Conservation (phyloP, 1,139 yeast genomes). For the Suhomyces maxii region DNA sequence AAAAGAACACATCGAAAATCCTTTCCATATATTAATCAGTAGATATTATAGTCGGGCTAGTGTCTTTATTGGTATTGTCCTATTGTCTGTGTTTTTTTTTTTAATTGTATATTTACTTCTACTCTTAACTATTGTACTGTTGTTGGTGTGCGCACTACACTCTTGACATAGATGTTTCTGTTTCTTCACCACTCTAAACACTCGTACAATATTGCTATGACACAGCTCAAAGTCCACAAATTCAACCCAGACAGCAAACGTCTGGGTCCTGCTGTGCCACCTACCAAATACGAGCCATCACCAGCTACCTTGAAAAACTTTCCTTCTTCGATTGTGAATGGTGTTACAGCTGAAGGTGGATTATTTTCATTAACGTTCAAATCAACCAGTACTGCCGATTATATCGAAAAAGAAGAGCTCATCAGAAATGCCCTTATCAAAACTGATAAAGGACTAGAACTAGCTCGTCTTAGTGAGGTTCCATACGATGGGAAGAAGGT, state of each 20-base stretch:
- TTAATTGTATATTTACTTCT: no score
- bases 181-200: not conserved
- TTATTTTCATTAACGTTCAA: conserved; percentile 45
- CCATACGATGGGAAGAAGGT: conserved; percentile 18
- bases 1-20: no score
- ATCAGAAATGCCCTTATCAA: conserved; percentile 19
- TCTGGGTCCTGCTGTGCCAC: conserved; percentile 14
- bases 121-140: no score
- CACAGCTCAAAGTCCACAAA: conserved; percentile 10
- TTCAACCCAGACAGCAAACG: conserved; percentile 6
- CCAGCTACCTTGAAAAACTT: conserved; percentile 35
- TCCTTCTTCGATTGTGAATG: conserved; percentile 45
- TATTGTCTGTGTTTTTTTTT: no score
- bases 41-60: no score
- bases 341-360: conserved; percentile 48
- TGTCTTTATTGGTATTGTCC: no score
- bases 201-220: not conserved
- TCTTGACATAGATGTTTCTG: not conserved
- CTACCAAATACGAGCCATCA: conserved; percentile 35
- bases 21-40: no score
- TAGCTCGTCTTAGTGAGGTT: conserved; percentile 21
- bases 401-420: conserved; percentile 40
- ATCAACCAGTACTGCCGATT: conserved; percentile 39
- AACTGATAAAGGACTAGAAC: conserved; percentile 2
- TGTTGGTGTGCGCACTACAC: not conserved